Conservation (phyloP, 331 rosid genomes). For the Pyrus hybrid region DNA sequence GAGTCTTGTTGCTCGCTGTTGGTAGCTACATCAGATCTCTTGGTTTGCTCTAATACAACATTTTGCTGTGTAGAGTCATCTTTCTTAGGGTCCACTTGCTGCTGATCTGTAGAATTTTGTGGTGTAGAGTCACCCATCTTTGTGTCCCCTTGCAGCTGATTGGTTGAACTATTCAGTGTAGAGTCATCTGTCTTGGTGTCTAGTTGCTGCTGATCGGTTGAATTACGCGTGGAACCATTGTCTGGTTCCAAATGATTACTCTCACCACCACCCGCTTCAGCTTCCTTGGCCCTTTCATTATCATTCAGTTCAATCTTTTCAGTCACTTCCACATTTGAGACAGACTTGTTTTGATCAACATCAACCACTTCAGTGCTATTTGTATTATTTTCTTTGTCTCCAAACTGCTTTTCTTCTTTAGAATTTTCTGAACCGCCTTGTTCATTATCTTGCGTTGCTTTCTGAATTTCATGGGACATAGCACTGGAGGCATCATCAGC, state of each 20-base stretch:
- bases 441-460: conserved; percentile 19
- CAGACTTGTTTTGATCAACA: not conserved
- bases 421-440: conserved; percentile 27
- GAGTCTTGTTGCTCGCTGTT: conserved; percentile 29
- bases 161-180: conserved; percentile 2
- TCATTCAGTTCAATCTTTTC: not conserved
- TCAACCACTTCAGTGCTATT: conserved; percentile 22
- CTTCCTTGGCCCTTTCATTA: conserved; percentile 9
- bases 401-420: conserved; percentile 32
- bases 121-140: conserved; percentile 26
- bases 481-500: conserved; percentile 85
- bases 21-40: conserved; percentile 23
- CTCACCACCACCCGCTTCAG: conserved; percentile 25
- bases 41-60: conserved; percentile 14
- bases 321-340: not conserved
- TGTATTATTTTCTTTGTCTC: conserved; percentile 38
- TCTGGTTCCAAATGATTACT: conserved; percentile 20
- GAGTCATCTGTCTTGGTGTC: conserved; percentile 27
- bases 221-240: conserved; percentile 22
- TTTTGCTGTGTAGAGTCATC: conserved; percentile 27
- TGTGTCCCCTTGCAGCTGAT: conserved; percentile 11
- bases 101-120: conserved; percentile 21
- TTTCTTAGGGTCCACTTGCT: conserved; percentile 13
- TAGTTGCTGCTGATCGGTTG: conserved; percentile 12
- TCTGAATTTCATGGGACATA: conserved; percentile 45